phyloP scores from a whole-genome alignment of 1,284 basidiomycete species.

The Moesziomyces sp. region DNA sequence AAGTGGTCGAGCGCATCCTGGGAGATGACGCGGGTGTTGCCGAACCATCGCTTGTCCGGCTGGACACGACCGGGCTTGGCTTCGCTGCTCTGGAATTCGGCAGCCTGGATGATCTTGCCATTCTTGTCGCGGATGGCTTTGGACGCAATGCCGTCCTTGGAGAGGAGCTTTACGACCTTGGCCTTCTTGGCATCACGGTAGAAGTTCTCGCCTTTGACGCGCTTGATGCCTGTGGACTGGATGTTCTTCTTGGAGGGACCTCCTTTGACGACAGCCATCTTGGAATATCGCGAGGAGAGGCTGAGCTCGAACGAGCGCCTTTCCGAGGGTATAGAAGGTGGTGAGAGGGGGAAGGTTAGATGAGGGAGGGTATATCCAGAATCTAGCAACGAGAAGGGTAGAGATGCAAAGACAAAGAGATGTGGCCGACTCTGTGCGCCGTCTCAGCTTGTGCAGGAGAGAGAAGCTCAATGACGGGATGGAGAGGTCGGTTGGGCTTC shows the following conservation, averaged over 20 bases:
- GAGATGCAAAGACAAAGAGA: neutral
- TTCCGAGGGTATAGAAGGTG: slow-evolving; percentile 19
- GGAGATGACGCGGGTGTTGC: slow-evolving; percentile 92
- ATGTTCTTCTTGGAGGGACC: slow-evolving; percentile 51
- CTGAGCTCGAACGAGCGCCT: slow-evolving; percentile 8
- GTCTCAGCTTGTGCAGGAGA: neutral
- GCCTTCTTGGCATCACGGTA: slow-evolving; percentile 67
- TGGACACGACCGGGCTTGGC: slow-evolving; percentile 67
- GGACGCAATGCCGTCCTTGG: slow-evolving; percentile 62
- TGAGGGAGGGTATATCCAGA: slow-evolving; percentile 3
- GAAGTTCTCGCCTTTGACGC: slow-evolving; percentile 66
- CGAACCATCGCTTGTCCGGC: slow-evolving; percentile 67
- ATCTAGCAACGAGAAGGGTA: slow-evolving; percentile 1
- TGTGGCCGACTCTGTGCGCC: neutral
- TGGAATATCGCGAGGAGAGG: slow-evolving; percentile 3
- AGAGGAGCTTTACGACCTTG: slow-evolving; percentile 65
- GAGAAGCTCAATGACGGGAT: neutral
- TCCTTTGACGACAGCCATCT: slow-evolving; percentile 58
- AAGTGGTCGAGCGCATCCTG: slow-evolving; percentile 72
- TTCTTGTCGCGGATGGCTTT: slow-evolving; percentile 64
- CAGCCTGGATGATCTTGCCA: slow-evolving; percentile 64
- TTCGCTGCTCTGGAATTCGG: slow-evolving; percentile 65
- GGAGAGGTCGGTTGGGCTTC: neutral
- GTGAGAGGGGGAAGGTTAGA: neutral
- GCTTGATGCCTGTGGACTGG: slow-evolving; percentile 54